Evolutionary conservation across 352 stramenopile species (phyloP), one percentile per base, ranked within the genome.

Genomic region (Phytophthora brassicae): DNA sequence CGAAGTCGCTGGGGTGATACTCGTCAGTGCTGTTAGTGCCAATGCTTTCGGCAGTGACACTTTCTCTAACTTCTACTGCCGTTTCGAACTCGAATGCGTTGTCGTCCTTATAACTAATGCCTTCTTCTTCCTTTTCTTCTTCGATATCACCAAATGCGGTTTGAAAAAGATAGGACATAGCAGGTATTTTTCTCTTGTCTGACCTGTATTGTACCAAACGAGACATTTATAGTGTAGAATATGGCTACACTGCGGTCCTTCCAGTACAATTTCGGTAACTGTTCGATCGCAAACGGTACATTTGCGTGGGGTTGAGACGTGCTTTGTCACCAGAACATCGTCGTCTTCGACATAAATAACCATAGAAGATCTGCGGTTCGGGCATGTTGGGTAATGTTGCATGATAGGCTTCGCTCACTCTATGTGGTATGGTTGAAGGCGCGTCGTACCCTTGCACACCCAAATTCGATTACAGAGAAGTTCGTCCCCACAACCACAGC

Each of bases 401-500:
- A 44, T 2, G 6, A 5, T 33, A 2, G 14, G 31, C 11, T 22
- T 22, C 5, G 35, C 22, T 8, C 47, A 44, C 1, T 11, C 28
- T 31, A 29, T 35, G 47, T 55, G 47, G n/a, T 45, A 55, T 5
- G 47, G 47, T 23, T 55, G 47, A n/a, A 17, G 46, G 14, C 46
- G 43, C 9, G 14, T 45, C 5, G 33, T 33, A 20, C 33, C 31
- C 6, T 55, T 9, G 17, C 17, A 55, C 20, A 45, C 33, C 47
- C 20, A 55, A 11, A 44, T 23, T 16, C 33, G n/a, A n/a, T n/a
- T 39, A 17, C 33, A 8, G 12, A 17, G 13, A 8, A 39, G 6
- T 29, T 29, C 33, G 28, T 45, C 31, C 14, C 28, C 41, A 39
- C 46, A 54, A 7, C 42, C 43, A n/a, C 19, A 20, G 22, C 46